Conservation (phyloP, 2,329 filamentous ascomycete species). For the Chalaropsis ovoidea region DNA sequence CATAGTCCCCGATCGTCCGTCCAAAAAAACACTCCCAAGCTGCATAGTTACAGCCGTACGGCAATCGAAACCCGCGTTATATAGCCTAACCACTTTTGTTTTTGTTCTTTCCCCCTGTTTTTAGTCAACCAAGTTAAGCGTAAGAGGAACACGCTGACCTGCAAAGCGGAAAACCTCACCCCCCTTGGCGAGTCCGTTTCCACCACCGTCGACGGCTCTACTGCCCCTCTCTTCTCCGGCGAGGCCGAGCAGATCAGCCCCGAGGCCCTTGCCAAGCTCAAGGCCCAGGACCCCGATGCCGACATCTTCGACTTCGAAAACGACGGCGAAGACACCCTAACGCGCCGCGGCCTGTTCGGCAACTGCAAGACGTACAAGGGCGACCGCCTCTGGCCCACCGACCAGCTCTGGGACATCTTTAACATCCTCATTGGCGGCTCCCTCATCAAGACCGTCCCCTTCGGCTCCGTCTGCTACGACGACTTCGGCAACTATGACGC, state of each 20-base stretch:
- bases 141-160: conserved; percentile 18
- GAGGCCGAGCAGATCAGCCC: conserved; percentile 21
- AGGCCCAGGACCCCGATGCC: conserved; percentile 15
- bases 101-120: not conserved
- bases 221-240: conserved; percentile 13
- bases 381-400: conserved; percentile 30
- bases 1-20: conserved; percentile 5
- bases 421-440: conserved; percentile 31
- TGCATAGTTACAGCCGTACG: conserved; percentile 12
- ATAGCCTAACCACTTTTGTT: conserved; percentile 17
- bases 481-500: conserved; percentile 27
- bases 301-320: conserved; percentile 20
- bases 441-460: conserved; percentile 32
- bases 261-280: conserved; percentile 12
- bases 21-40: not conserved
- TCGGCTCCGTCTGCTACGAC: conserved; percentile 31
- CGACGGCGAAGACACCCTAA: conserved; percentile 11
- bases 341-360: conserved; percentile 9
- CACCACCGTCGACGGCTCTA: not conserved
- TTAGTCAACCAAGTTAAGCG: too few relatives aligned
- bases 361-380: conserved; percentile 32
- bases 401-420: conserved; percentile 29
- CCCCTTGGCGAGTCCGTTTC: conserved; percentile 19
- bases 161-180: conserved; percentile 18
- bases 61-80: not conserved